Percentiles rank a stretch among this genome's conserved stretches.
Conservation (phyloP, 495 filamentous ascomycete species). For the Tetracladium setigerum region DNA sequence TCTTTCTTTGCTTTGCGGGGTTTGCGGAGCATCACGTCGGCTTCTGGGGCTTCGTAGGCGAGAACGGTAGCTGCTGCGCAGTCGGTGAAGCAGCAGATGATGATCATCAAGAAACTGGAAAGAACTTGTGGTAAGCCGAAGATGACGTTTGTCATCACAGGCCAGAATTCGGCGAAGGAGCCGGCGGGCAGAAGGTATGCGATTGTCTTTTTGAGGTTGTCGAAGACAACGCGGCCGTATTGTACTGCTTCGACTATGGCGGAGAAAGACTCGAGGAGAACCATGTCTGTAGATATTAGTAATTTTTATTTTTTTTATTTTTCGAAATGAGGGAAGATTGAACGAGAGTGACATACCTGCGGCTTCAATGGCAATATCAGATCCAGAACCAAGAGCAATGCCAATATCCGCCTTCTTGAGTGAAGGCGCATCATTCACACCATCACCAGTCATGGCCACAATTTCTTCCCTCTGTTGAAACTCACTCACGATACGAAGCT, state of each 20-base stretch:
- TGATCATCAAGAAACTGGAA: conserved; percentile 63
- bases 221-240: conserved; percentile 49
- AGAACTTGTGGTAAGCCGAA: conserved; percentile 63
- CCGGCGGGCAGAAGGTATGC: conserved; percentile 54
- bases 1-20: conserved; percentile 54
- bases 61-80: conserved; percentile 56
- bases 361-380: conserved; percentile 60
- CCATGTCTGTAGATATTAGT: conserved; percentile 12
- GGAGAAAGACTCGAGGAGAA: conserved; percentile 57
- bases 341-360: conserved; percentile 44
- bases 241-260: conserved; percentile 60
- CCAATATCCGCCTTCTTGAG: conserved; percentile 48
- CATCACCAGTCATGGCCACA: conserved; percentile 47
- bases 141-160: conserved; percentile 57
- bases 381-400: conserved; percentile 41
- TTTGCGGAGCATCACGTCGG: conserved; percentile 52
- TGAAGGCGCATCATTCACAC: conserved; percentile 52
- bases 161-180: conserved; percentile 64
- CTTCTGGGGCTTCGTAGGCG: conserved; percentile 65
- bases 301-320: no score
- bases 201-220: conserved; percentile 51
- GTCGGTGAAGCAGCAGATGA: conserved; percentile 65
- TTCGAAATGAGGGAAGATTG: not conserved
- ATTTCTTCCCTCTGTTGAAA: conserved; percentile 44
- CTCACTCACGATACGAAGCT: conserved; percentile 64